phyloP scores from a whole-genome alignment of 2,329 filamentous ascomycete species.

The Ceratocystis eucalypticola region DNA sequence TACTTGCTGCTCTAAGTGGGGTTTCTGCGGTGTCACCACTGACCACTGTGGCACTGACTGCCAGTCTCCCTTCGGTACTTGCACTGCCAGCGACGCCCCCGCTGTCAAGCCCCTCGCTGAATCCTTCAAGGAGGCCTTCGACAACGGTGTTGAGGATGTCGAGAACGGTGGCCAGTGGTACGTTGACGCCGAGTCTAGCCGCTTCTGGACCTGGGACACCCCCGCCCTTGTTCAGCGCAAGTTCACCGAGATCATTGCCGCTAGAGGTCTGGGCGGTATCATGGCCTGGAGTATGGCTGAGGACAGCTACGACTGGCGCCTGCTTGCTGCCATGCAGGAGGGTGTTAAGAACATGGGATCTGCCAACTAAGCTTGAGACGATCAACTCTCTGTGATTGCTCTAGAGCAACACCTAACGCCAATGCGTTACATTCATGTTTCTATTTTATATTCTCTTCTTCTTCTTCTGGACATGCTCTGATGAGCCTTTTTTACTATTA shows the following conservation, averaged over 20 bases:
- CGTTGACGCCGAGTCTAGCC: constrained; percentile 42
- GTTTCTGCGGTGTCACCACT: constrained; percentile 16
- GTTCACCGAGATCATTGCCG: constrained; percentile 44
- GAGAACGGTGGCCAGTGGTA: constrained; percentile 52
- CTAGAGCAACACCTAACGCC: background rate
- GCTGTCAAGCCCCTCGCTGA: background rate
- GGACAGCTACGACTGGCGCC: constrained; percentile 29
- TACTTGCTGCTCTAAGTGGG: constrained; percentile 38
- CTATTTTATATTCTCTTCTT: background rate
- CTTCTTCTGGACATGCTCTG: too few species aligned
- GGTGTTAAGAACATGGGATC: background rate
- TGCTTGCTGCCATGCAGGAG: background rate
- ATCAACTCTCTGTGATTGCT: background rate
- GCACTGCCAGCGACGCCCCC: background rate
- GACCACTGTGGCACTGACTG: background rate
- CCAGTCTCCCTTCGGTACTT: background rate
- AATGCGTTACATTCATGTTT: background rate
- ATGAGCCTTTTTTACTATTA: background rate
- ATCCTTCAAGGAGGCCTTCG: constrained; percentile 45
- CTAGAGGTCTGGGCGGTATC: constrained; percentile 48
- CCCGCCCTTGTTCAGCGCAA: constrained; percentile 46
- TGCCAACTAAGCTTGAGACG: background rate
- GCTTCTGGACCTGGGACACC: constrained; percentile 68
- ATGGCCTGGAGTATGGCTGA: constrained; percentile 66
- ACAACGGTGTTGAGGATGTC: constrained; percentile 42